Base-by-base conservation (phyloP, 2,329 filamentous ascomycete species). In the Colletotrichum sidae region DNA sequence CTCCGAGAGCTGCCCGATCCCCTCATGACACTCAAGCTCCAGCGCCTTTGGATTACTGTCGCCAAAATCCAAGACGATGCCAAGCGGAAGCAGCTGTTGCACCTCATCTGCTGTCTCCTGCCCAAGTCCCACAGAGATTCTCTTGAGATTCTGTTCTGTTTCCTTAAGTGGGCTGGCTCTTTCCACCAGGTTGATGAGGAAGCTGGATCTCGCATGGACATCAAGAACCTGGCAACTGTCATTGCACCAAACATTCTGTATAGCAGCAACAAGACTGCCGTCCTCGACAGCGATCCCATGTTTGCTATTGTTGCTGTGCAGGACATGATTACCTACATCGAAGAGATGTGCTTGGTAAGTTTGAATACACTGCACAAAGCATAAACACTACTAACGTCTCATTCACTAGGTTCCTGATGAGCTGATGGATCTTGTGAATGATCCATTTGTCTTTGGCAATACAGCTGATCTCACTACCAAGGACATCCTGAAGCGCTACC, bases 171-270 rank as follows among this genome's bases (percentile, higher is more conserved):
- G 95, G 93, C 94, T 6, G 94, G 94, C 5, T 97, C 94, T 2
- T 99, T 99, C 82, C 95, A 96, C 68, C 94, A 97, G 74, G 90
- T 99, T 12, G 96, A 99, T 72, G 96, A 99, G 73, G 96, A 99
- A 76, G 92, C 92, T 25, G 96, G 96, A 34, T 97, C 95, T 71
- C 97, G 98, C 84, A 99, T 99, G 96, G 96, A 99, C 76, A 92
- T 97, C 57, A 94, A 97, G 81, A 99, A 99, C 74, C 86, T 99
- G 68, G 93, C 96, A 4, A 98, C 96, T 3, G 96, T 99, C 68
- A 97, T 99, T 77, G 94, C 95, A 6, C 96, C 96, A 0, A 99
- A 99, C 73, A 93, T 99, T 67, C 85, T 97, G 11, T 94, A 92
- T 71, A 92, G 90, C 69, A 84, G 83, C 70, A 80, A 86, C 46